Evolutionary conservation across 2,329 filamentous ascomycete species (phyloP).

Genomic region (Septoria linicola): DNA sequence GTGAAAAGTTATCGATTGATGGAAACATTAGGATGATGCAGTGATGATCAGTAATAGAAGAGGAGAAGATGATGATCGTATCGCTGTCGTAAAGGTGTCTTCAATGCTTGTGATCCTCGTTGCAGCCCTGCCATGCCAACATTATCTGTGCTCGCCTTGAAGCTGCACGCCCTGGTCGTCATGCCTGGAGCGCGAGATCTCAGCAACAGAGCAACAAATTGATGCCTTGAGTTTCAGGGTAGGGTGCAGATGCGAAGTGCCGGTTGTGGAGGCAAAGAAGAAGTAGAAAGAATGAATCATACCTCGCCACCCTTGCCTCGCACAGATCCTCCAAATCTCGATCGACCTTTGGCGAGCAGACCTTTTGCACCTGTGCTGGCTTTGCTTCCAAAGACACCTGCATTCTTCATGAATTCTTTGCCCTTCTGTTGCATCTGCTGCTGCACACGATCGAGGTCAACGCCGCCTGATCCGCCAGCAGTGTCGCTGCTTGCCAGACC

Average conservation of each 20-base stretch:
- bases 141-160: not conserved
- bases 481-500: conserved; percentile 31
- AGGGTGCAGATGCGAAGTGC: too few species aligned
- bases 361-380: conserved; percentile 83
- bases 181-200: conserved; percentile 21
- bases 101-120: too few species aligned
- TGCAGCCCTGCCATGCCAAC: too few species aligned
- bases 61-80: too few species aligned
- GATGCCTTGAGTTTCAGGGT: too few species aligned
- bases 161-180: conserved; percentile 16
- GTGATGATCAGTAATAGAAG: too few species aligned
- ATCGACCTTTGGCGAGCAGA: conserved; percentile 84
- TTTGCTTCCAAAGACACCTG: conserved; percentile 68
- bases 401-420: conserved; percentile 84
- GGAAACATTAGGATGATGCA: too few species aligned
- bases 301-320: conserved; percentile 76
- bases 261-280: too few species aligned
- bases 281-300: conserved; percentile 61
- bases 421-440: conserved; percentile 69
- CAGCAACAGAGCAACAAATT: conserved; percentile 18
- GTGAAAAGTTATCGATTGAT: too few species aligned
- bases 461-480: conserved; percentile 18
- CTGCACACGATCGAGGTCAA: conserved; percentile 29
- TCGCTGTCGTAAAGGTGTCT: too few species aligned
- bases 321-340: conserved; percentile 27